Base-by-base conservation (phyloP, 192 early-diverging fungal genomes). In the Diversispora eburnea region DNA sequence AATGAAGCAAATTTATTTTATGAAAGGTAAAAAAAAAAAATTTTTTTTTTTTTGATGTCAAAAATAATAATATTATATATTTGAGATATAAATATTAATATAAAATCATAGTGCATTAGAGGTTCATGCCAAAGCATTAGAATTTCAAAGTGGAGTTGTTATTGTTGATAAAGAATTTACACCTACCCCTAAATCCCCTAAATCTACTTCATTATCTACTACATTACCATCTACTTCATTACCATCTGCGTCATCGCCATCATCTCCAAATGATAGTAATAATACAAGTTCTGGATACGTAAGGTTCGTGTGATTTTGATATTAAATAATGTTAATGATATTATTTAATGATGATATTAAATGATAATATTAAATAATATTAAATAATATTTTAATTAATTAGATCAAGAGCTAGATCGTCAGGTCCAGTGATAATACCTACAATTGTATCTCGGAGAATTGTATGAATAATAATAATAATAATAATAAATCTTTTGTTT, bases 1-100 rank as follows among this genome's bases (percentile, higher is more conserved):
- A 98, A 99, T 78, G 92, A 93, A 56, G 94, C 90, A 4, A 99
- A 94, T 68, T 85, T 87, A 62, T 92, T 93, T 82, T 86, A 93
- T 73, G 97, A 96, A 87, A 83, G 78, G 91, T 89, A 22, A 66
- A 33, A 57, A 15, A 45, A n/a, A 39, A 4, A 42, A 56, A 22
- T 42, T 5, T 0, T 8, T 10, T 19, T 3, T 70, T 42, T 52
- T 5, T 7, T 13, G 6, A 45, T 4, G 15, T 3, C 41, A 3
- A n/a, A 12, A 5, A 39, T n/a, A 41, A 41, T 57, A 7, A 65
- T n/a, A 47, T 43, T 48, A 8, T 43, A 57, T 42, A 7, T 33
- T 33, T 33, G 25, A 33, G 25, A 33, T 33, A 33, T 33, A 33
- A 33, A 33, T 33, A 33, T 33, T 33, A 33, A 33, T 33, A 20